A percentile compares a stretch with the other conserved stretches of the same genome.
Evolutionary conservation across 1,284 basidiomycete species (phyloP).

Genomic region (Caloboletus firmus): DNA sequence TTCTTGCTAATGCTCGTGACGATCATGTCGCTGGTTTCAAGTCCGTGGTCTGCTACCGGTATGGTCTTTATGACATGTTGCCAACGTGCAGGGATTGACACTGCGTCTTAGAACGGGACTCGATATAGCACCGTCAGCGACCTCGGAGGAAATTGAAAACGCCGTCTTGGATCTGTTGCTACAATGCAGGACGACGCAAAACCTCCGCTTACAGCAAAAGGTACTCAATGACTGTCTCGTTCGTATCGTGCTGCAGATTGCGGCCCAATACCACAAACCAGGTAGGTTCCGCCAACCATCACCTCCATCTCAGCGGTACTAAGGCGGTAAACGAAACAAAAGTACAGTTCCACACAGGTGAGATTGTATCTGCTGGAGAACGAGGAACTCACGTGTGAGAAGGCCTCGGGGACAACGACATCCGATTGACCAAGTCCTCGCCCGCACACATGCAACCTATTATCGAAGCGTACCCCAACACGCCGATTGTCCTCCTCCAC

Average conservation of each 20-base stretch:
- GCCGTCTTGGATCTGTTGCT: slow-evolving; percentile 35
- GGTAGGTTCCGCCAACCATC: slow-evolving; percentile 38
- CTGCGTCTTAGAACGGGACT: slow-evolving; percentile 53
- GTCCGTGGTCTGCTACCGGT: slow-evolving; percentile 67
- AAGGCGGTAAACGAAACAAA: background rate
- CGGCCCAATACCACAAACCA: slow-evolving; percentile 54
- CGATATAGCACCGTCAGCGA: slow-evolving; percentile 40
- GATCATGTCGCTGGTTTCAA: slow-evolving; percentile 67
- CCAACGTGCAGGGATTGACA: background rate
- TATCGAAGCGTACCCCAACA: slow-evolving; percentile 59
- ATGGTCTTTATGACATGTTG: background rate
- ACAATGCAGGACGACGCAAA: slow-evolving; percentile 34
- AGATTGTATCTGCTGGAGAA: background rate
- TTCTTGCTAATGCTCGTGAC: slow-evolving; percentile 42
- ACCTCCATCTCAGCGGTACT: background rate
- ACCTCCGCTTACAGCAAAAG: slow-evolving; percentile 59
- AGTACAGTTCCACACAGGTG: slow-evolving; percentile 80
- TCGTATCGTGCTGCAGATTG: slow-evolving; percentile 51
- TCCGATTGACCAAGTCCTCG: slow-evolving; percentile 56
- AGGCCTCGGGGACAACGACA: slow-evolving; percentile 70
- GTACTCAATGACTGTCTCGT: slow-evolving; percentile 66
- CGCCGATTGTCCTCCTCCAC: slow-evolving; percentile 67
- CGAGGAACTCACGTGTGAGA: background rate
- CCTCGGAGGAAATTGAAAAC: slow-evolving; percentile 29
- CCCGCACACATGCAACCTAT: slow-evolving; percentile 67